phyloP scores from a whole-genome alignment of 495 filamentous ascomycete species.

The Talaromyces ruber region DNA sequence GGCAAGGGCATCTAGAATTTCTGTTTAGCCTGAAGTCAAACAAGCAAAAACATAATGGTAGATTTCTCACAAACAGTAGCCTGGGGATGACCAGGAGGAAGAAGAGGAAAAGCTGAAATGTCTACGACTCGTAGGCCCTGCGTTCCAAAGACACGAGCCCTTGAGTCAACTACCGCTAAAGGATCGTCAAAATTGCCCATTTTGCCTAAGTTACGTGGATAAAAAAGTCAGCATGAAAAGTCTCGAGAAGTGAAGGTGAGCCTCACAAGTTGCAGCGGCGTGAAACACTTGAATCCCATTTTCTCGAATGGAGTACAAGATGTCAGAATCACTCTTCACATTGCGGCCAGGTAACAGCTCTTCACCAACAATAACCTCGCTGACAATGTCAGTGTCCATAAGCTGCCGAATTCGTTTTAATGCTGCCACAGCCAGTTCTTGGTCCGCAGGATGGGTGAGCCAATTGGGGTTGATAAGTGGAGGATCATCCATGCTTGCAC shows the following conservation, averaged over 20 bases:
- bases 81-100: conserved; percentile 47
- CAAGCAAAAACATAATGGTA: too few relatives aligned
- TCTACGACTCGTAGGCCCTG: conserved; percentile 50
- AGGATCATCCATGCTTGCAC: conserved; percentile 25
- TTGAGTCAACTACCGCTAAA: conserved; percentile 48
- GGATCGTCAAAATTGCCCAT: conserved; percentile 43
- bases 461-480: conserved; percentile 49
- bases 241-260: too few relatives aligned
- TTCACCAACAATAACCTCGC: conserved; percentile 29
- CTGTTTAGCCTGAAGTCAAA: too few relatives aligned
- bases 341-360: conserved; percentile 40
- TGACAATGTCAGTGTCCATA: conserved; percentile 31
- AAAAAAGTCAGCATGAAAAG: too few relatives aligned
- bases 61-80: too few relatives aligned
- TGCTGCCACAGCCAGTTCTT: conserved; percentile 43
- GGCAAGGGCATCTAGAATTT: too few relatives aligned
- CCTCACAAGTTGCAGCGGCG: conserved; percentile 38
- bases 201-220: neutral
- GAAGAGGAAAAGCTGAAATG: conserved; percentile 45
- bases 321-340: conserved; percentile 42
- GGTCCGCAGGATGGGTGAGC: conserved; percentile 38
- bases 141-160: conserved; percentile 44
- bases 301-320: conserved; percentile 33
- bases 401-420: conserved; percentile 43
- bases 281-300: conserved; percentile 40